Evolutionary conservation across 2,329 filamentous ascomycete genomes (phyloP).

Genomic region (Xenoacremonium recifei): DNA sequence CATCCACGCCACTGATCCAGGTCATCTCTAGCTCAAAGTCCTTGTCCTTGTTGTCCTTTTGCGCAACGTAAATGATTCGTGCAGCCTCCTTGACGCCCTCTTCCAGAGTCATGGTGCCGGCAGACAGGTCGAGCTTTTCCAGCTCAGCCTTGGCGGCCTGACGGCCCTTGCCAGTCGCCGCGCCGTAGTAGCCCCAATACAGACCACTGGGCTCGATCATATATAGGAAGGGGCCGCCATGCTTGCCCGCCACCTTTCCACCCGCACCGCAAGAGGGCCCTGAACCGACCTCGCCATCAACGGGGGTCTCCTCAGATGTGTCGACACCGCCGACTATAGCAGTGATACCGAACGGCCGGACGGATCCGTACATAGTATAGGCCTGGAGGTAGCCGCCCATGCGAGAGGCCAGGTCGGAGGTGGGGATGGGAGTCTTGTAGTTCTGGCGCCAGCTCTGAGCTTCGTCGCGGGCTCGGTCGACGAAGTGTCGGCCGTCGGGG

Average conservation of each 20-base stretch:
- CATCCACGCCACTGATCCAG: conserved; percentile 84
- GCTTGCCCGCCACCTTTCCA: conserved; percentile 71
- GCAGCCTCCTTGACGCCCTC: conserved; percentile 96
- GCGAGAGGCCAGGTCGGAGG: conserved; percentile 81
- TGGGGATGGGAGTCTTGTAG: conserved; percentile 94
- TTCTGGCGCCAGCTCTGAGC: conserved; percentile 85
- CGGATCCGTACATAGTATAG: conserved; percentile 95
- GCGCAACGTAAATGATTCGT: conserved; percentile 93
- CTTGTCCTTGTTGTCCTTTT: conserved; percentile 99
- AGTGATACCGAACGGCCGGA: conserved; percentile 94
- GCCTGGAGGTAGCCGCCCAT: conserved; percentile 96
- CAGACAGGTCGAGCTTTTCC: conserved; percentile 90
- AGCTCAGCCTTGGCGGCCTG: conserved; percentile 97
- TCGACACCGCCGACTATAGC: conserved; percentile 94
- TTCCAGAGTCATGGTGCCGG: conserved; percentile 72
- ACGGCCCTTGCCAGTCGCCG: conserved; percentile 93
- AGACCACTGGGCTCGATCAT: conserved; percentile 98
- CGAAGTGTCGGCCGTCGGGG: conserved; percentile 93
- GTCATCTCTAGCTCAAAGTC: conserved; percentile 99
- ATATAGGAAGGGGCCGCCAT: conserved; percentile 91
- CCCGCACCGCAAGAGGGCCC: conserved; percentile 79
- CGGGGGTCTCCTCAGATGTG: conserved; percentile 77
- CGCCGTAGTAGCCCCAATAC: conserved; percentile 99
- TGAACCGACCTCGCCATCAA: conserved; percentile 85
- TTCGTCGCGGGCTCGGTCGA: conserved; percentile 91